Base-by-base conservation (phyloP, 1,284 basidiomycete species). In the Agroathelia rolfsii region DNA sequence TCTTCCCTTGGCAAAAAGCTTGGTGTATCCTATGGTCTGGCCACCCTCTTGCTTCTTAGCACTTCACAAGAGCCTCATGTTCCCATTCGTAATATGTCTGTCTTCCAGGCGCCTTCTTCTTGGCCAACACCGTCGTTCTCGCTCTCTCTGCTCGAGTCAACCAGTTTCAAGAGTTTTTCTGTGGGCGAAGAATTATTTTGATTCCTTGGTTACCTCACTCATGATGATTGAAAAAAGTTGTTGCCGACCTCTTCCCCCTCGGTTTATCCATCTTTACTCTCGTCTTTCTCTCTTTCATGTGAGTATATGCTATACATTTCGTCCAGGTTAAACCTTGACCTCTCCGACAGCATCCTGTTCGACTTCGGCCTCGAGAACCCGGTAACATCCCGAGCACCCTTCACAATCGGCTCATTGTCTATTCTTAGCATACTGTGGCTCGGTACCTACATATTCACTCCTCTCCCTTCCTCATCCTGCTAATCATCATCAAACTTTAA, bases 231-330 rank as follows among this genome's bases (percentile, higher is more conserved):
- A 33, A 15, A 27, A 22, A 43, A 74, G 71, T 62, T 45, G 53
- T 67, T 37, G 73, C 73, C 3, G 72, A 76, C 49, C 48, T 72
- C 16, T 72, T 74, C 44, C 73, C 73, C 12, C 55, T 75, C 32
- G 64, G 53, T n/a, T 56, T 76, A 20, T 72, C 71, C 12, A 66
- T 72, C 43, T 47, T 59, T 19, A 73, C 70, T 4, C 46, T 71
- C 18, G 49, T 63, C 22, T 37, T 70, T 16, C 47, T 73, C 12
- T 43, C 58, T 23, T 22, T 56, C 30, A 52, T 63, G 69, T 69
- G 35, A 35, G 61, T 54, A 17, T 13, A 11, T 20, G 6, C 17
- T 21, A n/a, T n/a, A n/a, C 15, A 7, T 34, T 35, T 26, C 16
- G 16, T 11, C 3, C 21, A 6, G n/a, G n/a, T n/a, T 6, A n/a